Conservation (phyloP, 768 basidiomycete genomes). For the Clathrus columnatus region DNA sequence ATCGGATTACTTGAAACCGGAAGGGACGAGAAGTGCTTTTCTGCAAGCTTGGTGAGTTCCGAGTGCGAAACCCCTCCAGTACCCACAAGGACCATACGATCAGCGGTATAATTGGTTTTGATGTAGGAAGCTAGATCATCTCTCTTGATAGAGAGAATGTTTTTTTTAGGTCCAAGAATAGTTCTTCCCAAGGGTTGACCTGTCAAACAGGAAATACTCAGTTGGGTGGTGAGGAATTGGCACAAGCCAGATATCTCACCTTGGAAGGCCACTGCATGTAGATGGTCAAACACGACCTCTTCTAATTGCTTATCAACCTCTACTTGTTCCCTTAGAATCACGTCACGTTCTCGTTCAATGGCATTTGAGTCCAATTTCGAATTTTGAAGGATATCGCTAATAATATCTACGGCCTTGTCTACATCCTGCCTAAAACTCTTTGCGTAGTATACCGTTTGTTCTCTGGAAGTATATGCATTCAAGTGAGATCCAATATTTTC, state of each 20-base stretch:
- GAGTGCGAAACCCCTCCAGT: constrained; percentile 91
- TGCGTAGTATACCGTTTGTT: constrained; percentile 99
- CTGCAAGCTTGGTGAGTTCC: constrained; percentile 89
- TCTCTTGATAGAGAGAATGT: constrained; percentile 91
- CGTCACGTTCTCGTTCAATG: constrained; percentile 92
- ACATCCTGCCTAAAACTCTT: constrained; percentile 98
- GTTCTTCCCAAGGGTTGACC: constrained; percentile 94
- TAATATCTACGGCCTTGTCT: constrained; percentile 84
- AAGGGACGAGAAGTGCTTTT: constrained; percentile 85
- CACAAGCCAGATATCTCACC: constrained; percentile 43
- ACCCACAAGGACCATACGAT: constrained; percentile 98
- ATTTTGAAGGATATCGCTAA: constrained; percentile 96
- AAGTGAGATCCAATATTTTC: constrained; percentile 96
- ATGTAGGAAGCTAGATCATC: constrained; percentile 87
- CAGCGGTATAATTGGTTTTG: constrained; percentile 95
- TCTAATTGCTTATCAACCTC: constrained; percentile 98
- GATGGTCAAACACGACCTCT: constrained; percentile 97
- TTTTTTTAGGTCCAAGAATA: constrained; percentile 92
- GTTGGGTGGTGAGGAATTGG: constrained; percentile 7
- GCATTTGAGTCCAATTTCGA: constrained; percentile 83
- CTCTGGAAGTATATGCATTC: constrained; percentile 96
- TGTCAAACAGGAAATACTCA: constrained; percentile 24
- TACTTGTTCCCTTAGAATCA: constrained; percentile 94
- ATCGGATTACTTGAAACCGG: constrained; percentile 84
- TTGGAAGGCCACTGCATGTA: constrained; percentile 95